A percentile compares a stretch with the other conserved stretches of the same genome.
Evolutionary conservation across 495 filamentous ascomycete genomes (phyloP).

Genomic region (Aspergillus leporis): DNA sequence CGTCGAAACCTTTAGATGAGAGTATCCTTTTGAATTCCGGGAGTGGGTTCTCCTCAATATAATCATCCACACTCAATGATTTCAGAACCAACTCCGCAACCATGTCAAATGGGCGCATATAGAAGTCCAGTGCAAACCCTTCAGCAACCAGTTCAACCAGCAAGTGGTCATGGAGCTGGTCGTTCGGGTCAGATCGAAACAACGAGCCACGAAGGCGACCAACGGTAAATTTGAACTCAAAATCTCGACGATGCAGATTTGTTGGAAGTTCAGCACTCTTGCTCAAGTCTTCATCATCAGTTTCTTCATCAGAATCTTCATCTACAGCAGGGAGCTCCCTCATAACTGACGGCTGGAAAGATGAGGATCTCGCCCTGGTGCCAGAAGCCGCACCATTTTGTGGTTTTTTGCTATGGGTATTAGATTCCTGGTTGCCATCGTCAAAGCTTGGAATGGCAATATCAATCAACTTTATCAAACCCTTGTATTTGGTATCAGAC

Average conservation of each 20-base stretch:
- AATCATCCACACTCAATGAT: slow-evolving; percentile 88
- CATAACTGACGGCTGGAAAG: slow-evolving; percentile 63
- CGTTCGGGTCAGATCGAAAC: slow-evolving; percentile 81
- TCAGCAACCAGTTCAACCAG: slow-evolving; percentile 91
- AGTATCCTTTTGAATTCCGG: slow-evolving; percentile 96
- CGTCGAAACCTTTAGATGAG: slow-evolving; percentile 76
- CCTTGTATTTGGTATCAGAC: slow-evolving; percentile 95
- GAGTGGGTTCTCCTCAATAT: slow-evolving; percentile 83
- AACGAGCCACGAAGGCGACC: slow-evolving; percentile 90
- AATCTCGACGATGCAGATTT: slow-evolving; percentile 80
- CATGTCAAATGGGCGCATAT: slow-evolving; percentile 87
- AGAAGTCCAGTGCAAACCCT: slow-evolving; percentile 82
- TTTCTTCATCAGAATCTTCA: slow-evolving; percentile 65
- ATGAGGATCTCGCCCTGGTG: slow-evolving; percentile 53
- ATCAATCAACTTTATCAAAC: slow-evolving; percentile 91
- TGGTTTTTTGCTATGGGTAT: slow-evolving; percentile 21
- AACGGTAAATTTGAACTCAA: slow-evolving; percentile 95
- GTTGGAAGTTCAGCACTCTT: slow-evolving; percentile 57
- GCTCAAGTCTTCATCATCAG: slow-evolving; percentile 59
- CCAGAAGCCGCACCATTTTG: slow-evolving; percentile 33
- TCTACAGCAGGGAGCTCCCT: slow-evolving; percentile 80
- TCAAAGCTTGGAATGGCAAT: slow-evolving; percentile 88
- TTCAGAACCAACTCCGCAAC: slow-evolving; percentile 84
- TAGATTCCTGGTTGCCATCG: slow-evolving; percentile 38
- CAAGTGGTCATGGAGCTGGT: slow-evolving; percentile 72